Conservation (phyloP, 495 filamentous ascomycete genomes). For the Xylaria curta region DNA sequence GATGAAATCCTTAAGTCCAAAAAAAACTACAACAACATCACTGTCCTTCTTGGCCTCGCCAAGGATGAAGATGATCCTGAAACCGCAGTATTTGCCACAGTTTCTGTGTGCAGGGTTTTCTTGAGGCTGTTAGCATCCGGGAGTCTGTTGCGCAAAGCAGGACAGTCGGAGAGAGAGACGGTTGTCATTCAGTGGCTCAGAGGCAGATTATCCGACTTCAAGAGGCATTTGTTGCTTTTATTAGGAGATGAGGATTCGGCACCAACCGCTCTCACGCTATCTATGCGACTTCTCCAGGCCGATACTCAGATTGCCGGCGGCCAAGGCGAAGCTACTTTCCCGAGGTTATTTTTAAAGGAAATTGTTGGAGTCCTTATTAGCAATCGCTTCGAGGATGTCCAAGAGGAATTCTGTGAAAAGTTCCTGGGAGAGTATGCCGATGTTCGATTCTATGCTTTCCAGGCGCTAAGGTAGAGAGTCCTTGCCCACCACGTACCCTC, state of each 20-base stretch:
- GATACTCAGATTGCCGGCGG: constrained; percentile 67
- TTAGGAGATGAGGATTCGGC: constrained; percentile 59
- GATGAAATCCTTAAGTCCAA: constrained; percentile 79
- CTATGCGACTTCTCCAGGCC: constrained; percentile 84
- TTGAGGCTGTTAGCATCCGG: constrained; percentile 80
- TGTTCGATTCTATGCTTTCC: constrained; percentile 80
- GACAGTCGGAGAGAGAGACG: constrained; percentile 71
- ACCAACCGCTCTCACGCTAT: constrained; percentile 70
- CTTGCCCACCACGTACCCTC: neutral
- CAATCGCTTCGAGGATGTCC: constrained; percentile 60
- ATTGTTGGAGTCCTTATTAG: constrained; percentile 70
- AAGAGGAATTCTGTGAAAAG: constrained; percentile 74
- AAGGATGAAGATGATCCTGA: constrained; percentile 46
- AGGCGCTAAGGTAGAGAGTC: constrained; percentile 66
- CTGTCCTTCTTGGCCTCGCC: constrained; percentile 68
- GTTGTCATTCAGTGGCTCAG: constrained; percentile 81
- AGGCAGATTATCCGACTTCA: constrained; percentile 73
- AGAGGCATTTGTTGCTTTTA: constrained; percentile 59
- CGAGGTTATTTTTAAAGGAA: constrained; percentile 63
- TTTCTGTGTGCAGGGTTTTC: constrained; percentile 90
- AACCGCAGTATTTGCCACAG: constrained; percentile 64
- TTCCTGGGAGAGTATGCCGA: constrained; percentile 84
- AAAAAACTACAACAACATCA: constrained; percentile 93
- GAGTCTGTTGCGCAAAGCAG: constrained; percentile 66
- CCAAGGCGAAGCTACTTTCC: constrained; percentile 69